phyloP scores from a whole-genome alignment of 768 basidiomycete genomes.

The Obba rivulosa region DNA sequence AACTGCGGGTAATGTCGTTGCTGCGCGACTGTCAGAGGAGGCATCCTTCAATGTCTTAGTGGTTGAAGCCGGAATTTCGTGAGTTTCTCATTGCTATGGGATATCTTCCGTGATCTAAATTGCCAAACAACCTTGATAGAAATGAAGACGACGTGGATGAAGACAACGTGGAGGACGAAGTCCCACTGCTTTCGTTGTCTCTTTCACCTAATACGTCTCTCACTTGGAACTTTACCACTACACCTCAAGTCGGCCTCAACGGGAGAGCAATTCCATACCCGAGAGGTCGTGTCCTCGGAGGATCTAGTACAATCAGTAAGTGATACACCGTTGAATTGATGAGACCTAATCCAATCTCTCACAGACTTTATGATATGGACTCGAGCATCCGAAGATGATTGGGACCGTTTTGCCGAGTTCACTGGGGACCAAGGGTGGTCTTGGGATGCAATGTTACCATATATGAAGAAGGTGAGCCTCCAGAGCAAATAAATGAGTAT shows the following conservation, averaged over 20 bases:
- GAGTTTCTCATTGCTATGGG: neutral
- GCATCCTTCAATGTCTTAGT: neutral
- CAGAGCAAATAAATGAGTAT: no score
- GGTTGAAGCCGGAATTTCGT: conserved; percentile 1
- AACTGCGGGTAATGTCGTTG: neutral
- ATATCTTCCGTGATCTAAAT: no score
- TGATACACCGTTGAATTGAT: neutral
- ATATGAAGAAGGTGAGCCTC: conserved; percentile 23
- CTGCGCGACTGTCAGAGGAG: neutral
- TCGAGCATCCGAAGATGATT: conserved; percentile 22
- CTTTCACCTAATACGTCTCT: conserved; percentile 7
- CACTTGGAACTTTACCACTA: conserved; percentile 25
- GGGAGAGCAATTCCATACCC: conserved; percentile 17
- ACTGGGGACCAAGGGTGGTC: conserved; percentile 25
- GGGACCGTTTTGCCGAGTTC: conserved; percentile 17
- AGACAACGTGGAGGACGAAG: conserved; percentile 1
- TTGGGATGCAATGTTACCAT: conserved; percentile 17
- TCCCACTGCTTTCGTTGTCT: conserved; percentile 3
- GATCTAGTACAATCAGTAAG: conserved; percentile 20
- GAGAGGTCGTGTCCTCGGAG: conserved; percentile 20
- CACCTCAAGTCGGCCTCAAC: conserved; percentile 15
- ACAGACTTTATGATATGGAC: conserved; percentile 24
- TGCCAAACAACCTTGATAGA: no score
- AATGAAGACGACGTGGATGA: neutral
- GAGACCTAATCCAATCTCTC: neutral